Evolutionary conservation across 73 alveolate species (phyloP).

Genomic region (Tetrahymena borealis): DNA sequence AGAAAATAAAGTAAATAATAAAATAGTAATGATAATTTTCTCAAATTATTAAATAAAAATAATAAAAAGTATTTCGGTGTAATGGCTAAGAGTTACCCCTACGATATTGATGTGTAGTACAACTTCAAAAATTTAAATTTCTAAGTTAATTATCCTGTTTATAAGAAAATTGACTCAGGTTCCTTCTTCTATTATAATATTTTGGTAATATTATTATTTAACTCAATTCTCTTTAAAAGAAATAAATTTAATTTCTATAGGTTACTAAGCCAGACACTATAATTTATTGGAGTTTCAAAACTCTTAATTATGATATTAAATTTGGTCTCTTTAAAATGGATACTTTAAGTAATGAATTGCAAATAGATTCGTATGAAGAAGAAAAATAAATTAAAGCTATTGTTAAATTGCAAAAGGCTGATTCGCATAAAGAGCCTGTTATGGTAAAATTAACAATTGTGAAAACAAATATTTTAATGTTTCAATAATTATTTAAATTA

Average conservation of each 20-base stretch:
- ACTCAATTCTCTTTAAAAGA: too few species aligned
- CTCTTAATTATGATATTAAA: constrained; percentile 36
- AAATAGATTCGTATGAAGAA: constrained; percentile 11
- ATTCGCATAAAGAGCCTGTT: constrained; percentile 29
- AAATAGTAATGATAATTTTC: background rate
- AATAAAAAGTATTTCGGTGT: background rate
- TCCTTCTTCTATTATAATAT: background rate
- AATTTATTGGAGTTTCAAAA: constrained; percentile 37
- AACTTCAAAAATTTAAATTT: background rate
- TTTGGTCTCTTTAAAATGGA: constrained; percentile 34
- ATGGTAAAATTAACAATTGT: background rate
- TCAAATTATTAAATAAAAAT: background rate
- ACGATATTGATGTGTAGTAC: background rate
- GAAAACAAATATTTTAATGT: background rate
- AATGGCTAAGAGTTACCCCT: background rate
- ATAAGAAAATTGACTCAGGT: background rate
- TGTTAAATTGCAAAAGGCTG: constrained; percentile 17
- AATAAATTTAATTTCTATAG: constrained; percentile 1
- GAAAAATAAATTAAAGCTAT: constrained; percentile 12
- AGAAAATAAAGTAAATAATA: background rate
- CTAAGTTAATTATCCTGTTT: background rate
- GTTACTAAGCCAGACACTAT: constrained; percentile 16
- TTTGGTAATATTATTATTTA: background rate
- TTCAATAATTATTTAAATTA: background rate
- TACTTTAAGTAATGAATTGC: background rate